Base-by-base conservation (phyloP, 2,329 filamentous ascomycete species). In the Ophiosphaerella herpotricha region DNA sequence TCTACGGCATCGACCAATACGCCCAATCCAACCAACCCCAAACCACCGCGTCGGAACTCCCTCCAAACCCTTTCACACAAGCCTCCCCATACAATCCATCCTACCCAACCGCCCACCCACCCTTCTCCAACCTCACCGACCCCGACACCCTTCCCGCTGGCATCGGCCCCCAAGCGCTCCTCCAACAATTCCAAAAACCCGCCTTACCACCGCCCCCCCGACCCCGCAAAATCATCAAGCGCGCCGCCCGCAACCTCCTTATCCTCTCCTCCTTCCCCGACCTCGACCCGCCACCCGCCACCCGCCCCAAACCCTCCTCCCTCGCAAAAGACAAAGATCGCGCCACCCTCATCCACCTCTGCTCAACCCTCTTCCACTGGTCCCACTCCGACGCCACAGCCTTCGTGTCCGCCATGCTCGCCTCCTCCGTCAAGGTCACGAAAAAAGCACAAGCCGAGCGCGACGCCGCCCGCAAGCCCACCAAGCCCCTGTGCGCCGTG, bases 401-500 rank as follows among this genome's bases (percentile, higher is more conserved):
- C 5, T 71, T 66, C 37, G 63, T 72, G 16, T 64, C 51, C 32
- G 46, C 60, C 16, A 51, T 82, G 78, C 61, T 81, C 74, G 60
- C 72, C 67, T 61, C 71, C 75, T 56, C 76, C 1, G 49, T 53
- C 73, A 60, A 82, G 77, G 26, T 40, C 12, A 74, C 75, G 68
- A 54, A 74, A 64, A 67, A 63, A 50, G 67, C 81, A 38, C 78
- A 58, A 52, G 58, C 53, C 0, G 50, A 55, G 4, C 60, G 51
- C 26, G 53, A 63, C 57, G 48, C 72, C 54, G 33, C 60, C 47
- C 18, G 64, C 12, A 72, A 71, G 2, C 57, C 63, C 2, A 71
- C 71, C 16, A 64, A 70, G 23, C 63, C 64, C 18, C 50, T 67
- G 1, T 99, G 94, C 72, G 87, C 86, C 41, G 92, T 97, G 67